Base-by-base conservation (phyloP, 2,329 filamentous ascomycete species). In the Magnaporthiopsis incrustans region DNA sequence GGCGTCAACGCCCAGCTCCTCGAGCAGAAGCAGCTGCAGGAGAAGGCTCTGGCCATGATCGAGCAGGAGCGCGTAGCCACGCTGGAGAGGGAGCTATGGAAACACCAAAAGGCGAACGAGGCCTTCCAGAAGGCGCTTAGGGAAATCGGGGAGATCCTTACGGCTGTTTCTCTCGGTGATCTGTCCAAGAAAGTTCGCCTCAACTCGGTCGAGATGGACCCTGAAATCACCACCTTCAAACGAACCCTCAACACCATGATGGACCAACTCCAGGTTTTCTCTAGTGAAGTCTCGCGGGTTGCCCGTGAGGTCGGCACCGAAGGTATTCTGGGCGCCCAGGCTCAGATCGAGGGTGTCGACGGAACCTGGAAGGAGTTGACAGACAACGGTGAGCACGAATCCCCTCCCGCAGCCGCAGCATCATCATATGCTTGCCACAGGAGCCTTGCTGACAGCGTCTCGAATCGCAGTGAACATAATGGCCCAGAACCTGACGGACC, bases 171-270 rank as follows among this genome's bases (percentile, higher is more conserved):
- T 65, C 91, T 92, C 71, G 94, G 94, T 77, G 94, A 98, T 74
- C 82, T 98, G 66, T 97, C 92, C 75, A 97, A 97, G 82, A 96
- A 97, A 78, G 94, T 97, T 67, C 87, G 94, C 72, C 96, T 98
- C 75, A 95, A 97, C 74, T 90, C 91, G 4, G 89, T 96, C 69
- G 94, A 98, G 79, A 95, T 97, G 89, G 94, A 98, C 81, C 92
- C 93, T 33, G 94, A 98, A 82, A 98, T 98, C 72, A 95, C 92
- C 33, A 93, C 92, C 12, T 98, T 98, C 82, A 98, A 98, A 79
- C 89, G 92, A 71, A 97, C 94, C 67, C 98, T 98, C 79, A 98
- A 98, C 76, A 96, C 91, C 69, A 98, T 98, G 94, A 96, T 98
- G 86, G 94, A 98, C 74, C 94, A 97, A 77, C 83, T 98, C 66